phyloP scores from a whole-genome alignment of 2,329 filamentous ascomycete genomes.

The Fusarium tanahbumbuense region DNA sequence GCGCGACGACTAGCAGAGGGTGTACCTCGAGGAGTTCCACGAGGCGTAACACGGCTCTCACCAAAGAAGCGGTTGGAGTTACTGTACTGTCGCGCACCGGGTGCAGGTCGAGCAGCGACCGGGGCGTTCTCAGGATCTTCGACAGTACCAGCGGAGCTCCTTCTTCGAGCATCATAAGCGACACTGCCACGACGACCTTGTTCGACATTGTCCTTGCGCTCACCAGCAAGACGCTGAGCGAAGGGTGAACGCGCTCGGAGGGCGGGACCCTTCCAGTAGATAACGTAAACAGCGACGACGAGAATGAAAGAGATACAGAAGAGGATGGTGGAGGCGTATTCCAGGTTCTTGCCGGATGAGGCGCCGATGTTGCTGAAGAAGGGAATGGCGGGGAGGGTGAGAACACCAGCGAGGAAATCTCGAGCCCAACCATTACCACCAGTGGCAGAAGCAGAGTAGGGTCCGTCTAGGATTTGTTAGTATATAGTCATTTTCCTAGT shows the following conservation, averaged over 20 bases:
- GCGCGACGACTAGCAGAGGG: conserved; percentile 51
- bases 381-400: conserved; percentile 75
- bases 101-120: conserved; percentile 26
- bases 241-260: conserved; percentile 72
- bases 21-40: conserved; percentile 53
- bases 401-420: conserved; percentile 78
- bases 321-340: conserved; percentile 72
- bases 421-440: conserved; percentile 80
- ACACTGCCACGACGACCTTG: conserved; percentile 49
- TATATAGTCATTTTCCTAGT: accelerated
- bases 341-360: conserved; percentile 61
- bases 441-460: conserved; percentile 78
- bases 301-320: conserved; percentile 71
- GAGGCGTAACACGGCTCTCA: conserved; percentile 55
- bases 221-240: conserved; percentile 69
- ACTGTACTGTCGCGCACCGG: conserved; percentile 49
- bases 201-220: conserved; percentile 46
- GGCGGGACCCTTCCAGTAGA: conserved; percentile 72
- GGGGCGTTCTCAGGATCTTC: conserved; percentile 26
- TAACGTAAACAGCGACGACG: conserved; percentile 71
- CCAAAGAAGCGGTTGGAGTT: conserved; percentile 57
- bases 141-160: conserved; percentile 39
- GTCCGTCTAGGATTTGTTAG: conserved; percentile 56
- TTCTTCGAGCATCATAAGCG: conserved; percentile 40
- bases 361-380: conserved; percentile 69